These are phyloP conservation scores for Cladosporium sp. DNA, from an alignment of 2,329 filamentous ascomycete genomes.

Conservation along the genomic window DNA sequence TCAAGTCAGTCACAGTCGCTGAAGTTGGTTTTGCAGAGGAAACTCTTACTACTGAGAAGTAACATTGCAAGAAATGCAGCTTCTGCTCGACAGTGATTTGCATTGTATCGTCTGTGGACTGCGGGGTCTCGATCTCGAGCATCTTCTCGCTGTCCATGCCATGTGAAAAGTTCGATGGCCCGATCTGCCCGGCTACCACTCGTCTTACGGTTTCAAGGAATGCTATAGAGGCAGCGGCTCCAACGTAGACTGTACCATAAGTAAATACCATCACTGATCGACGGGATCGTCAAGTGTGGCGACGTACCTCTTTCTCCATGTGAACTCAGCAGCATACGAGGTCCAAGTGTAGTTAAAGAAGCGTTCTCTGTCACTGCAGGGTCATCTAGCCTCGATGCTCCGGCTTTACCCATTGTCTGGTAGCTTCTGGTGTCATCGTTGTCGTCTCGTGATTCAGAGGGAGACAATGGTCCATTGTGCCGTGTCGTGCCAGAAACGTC, in stretches of 20 bases:
- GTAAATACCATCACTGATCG: not conserved
- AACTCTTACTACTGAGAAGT: constrained; percentile 32
- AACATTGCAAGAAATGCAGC: constrained; percentile 28
- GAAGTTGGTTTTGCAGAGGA: constrained; percentile 12
- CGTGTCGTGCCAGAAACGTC: not conserved
- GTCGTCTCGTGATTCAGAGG: constrained; percentile 1
- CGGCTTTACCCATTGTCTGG: not conserved
- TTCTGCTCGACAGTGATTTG: constrained; percentile 33
- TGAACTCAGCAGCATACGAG: constrained; percentile 48
- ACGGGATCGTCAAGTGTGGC: not conserved
- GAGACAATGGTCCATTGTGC: not conserved
- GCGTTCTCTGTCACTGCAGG: not conserved
- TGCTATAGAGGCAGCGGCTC: constrained; percentile 51
- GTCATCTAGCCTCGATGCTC: not conserved
- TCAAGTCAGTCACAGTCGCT: constrained; percentile 20
- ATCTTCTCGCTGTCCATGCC: constrained; percentile 49
- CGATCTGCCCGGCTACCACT: constrained; percentile 47
- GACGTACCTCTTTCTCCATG: constrained; percentile 49
- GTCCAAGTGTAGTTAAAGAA: not conserved
- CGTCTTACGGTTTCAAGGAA: constrained; percentile 53
- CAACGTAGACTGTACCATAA: constrained; percentile 42
- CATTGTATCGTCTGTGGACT: constrained; percentile 16
- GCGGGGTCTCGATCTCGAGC: constrained; percentile 42
- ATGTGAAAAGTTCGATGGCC: constrained; percentile 52
- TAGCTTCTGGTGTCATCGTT: constrained; percentile 2